Conservation (phyloP, 2,329 filamentous ascomycete species). For the Sporothrix pallida region DNA sequence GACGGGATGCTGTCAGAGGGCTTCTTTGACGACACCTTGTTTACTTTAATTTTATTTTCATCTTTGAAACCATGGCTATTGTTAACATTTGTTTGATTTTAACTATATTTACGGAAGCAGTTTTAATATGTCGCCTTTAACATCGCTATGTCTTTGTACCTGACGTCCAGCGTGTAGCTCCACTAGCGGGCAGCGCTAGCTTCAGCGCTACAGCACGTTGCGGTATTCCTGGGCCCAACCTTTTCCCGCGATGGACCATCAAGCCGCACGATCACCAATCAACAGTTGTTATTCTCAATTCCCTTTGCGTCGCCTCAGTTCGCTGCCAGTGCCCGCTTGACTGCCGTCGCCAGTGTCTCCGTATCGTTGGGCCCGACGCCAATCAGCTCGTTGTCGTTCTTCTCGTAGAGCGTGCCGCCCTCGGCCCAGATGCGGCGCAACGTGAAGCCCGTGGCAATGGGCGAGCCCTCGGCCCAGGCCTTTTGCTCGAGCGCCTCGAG, state of each 20-base stretch:
- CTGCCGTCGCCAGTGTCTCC: constrained; percentile 55
- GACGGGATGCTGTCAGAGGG: no score
- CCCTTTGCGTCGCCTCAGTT: background rate
- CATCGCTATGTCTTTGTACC: background rate
- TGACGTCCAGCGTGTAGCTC: background rate
- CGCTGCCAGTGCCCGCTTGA: constrained; percentile 38
- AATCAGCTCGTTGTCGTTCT: constrained; percentile 68
- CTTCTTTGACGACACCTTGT: background rate
- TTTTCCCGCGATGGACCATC: background rate
- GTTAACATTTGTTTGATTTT: background rate
- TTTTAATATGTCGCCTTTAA: background rate
- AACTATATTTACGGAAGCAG: background rate
- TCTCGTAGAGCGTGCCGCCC: constrained; percentile 72
- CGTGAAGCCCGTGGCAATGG: constrained; percentile 62
- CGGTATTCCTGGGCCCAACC: background rate
- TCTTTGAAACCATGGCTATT: background rate
- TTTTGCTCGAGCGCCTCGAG: constrained; percentile 63
- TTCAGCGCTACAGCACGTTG: background rate
- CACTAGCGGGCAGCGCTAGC: constrained; percentile 4
- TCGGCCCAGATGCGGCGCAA: constrained; percentile 74
- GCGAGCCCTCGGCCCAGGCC: constrained; percentile 60
- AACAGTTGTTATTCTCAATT: background rate
- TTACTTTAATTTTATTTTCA: no score
- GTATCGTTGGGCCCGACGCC: constrained; percentile 55
- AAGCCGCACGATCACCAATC: background rate